A percentile compares a stretch with the other conserved stretches of the same genome.
Evolutionary conservation across 2,329 filamentous ascomycete genomes (phyloP).

Genomic region (Alternaria novae-zelandiae): DNA sequence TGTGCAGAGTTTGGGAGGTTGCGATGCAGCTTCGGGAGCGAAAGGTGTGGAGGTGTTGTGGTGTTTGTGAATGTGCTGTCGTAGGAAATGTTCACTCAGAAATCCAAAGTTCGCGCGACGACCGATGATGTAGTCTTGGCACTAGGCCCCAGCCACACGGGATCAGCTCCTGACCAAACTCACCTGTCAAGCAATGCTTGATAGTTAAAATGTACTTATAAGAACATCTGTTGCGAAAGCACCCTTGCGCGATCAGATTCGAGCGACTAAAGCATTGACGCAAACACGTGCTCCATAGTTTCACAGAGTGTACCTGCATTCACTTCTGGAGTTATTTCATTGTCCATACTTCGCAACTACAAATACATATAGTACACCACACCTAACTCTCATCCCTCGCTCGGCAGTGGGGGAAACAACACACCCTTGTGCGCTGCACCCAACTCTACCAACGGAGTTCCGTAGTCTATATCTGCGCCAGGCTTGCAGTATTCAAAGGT

Average conservation of each 20-base stretch:
- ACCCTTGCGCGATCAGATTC: not conserved
- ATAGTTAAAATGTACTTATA: not conserved
- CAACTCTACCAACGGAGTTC: slow-evolving; percentile 53
- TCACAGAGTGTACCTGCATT: not conserved
- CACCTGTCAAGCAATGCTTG: not conserved
- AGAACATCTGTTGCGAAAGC: not conserved
- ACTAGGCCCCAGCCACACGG: not conserved
- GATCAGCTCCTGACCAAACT: not conserved
- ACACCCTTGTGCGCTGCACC: slow-evolving; percentile 54
- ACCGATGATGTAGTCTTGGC: slow-evolving; percentile 36
- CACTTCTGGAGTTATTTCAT: not conserved
- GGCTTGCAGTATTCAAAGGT: slow-evolving; percentile 67
- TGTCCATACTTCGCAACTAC: not conserved
- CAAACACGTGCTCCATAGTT: not conserved
- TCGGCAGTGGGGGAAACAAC: slow-evolving; percentile 58
- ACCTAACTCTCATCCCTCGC: slow-evolving; percentile 21
- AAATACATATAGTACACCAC: slow-evolving; percentile 2
- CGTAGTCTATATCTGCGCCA: slow-evolving; percentile 74
- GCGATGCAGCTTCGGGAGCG: not conserved
- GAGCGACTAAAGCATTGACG: not conserved
- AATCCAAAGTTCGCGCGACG: slow-evolving; percentile 26
- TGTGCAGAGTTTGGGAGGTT: not conserved
- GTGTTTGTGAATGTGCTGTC: not conserved
- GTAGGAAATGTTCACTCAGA: slow-evolving; percentile 9
- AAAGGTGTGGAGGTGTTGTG: not conserved